Conservation (phyloP, 306 rosid genomes). For the Rosa persica region DNA sequence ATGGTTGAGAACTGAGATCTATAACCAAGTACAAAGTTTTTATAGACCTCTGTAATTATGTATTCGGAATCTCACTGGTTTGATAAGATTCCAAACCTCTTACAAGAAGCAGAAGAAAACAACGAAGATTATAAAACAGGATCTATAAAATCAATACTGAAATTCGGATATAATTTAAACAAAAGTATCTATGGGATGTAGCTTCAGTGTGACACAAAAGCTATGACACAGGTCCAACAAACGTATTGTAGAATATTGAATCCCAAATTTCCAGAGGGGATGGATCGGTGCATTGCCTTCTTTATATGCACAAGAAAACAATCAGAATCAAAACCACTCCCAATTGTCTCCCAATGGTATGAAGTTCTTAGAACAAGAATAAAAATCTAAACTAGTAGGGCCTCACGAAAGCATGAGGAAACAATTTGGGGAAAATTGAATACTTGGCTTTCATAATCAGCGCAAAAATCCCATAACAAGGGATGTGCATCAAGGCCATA, state of each 20-base stretch:
- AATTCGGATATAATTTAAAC: background rate
- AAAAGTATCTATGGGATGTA: background rate
- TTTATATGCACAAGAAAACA: slow-evolving; percentile 15
- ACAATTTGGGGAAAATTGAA: slow-evolving; percentile 48
- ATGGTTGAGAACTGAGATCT: background rate
- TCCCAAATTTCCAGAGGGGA: background rate
- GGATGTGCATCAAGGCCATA: slow-evolving; percentile 68
- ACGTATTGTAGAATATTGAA: slow-evolving; percentile 2
- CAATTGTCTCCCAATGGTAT: background rate
- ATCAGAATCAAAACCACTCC: slow-evolving; percentile 8
- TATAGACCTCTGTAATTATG: no score
- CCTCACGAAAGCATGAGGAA: slow-evolving; percentile 46
- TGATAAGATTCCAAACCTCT: background rate
- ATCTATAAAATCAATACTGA: background rate
- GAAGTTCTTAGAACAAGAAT: slow-evolving; percentile 4
- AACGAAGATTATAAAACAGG: background rate
- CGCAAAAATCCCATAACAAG: slow-evolving; percentile 65
- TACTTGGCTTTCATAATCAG: slow-evolving; percentile 58
- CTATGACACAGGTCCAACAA: slow-evolving; percentile 4
- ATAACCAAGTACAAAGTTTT: background rate
- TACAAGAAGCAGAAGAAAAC: background rate
- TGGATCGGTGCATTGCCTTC: slow-evolving; percentile 15
- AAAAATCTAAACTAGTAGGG: slow-evolving; percentile 26
- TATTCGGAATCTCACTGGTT: background rate
- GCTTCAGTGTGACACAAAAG: slow-evolving; percentile 3